phyloP scores from a whole-genome alignment of 495 filamentous ascomycete species.

The Aspergillus steynii region DNA sequence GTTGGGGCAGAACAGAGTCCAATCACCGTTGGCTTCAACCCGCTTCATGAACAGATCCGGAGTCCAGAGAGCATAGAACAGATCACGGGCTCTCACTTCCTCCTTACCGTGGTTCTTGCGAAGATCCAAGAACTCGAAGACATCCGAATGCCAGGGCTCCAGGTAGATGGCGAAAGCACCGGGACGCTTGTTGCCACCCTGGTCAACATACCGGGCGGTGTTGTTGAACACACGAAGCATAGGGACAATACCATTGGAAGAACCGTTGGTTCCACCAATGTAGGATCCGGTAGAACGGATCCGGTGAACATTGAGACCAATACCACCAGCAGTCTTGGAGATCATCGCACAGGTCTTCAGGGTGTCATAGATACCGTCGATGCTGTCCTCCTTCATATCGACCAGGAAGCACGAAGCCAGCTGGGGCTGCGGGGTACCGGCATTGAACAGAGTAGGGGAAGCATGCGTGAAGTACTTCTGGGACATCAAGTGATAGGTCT shows the following conservation, averaged over 20 bases:
- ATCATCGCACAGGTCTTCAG: constrained; percentile 99
- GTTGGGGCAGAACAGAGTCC: constrained; percentile 97
- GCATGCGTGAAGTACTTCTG: constrained; percentile 97
- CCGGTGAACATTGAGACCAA: constrained; percentile 91
- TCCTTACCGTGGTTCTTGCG: constrained; percentile 99
- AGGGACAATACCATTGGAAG: constrained; percentile 94
- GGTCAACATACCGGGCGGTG: constrained; percentile 96
- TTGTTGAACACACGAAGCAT: constrained; percentile 99
- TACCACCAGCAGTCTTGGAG: constrained; percentile 97
- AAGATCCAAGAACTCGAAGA: constrained; percentile 95
- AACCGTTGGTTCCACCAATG: constrained; percentile 95
- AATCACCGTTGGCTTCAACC: constrained; percentile 90
- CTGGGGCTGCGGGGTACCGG: constrained; percentile 90
- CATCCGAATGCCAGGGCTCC: constrained; percentile 98
- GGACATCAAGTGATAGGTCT: constrained; percentile 98
- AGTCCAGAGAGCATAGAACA: constrained; percentile 98
- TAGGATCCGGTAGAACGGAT: constrained; percentile 97
- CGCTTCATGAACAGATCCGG: constrained; percentile 99
- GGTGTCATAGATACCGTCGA: constrained; percentile 98
- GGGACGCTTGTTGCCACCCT: constrained; percentile 98
- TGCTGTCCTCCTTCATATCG: constrained; percentile 98
- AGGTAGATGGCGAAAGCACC: constrained; percentile 98
- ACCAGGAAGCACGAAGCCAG: constrained; percentile 97
- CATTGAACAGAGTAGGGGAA: constrained; percentile 96
- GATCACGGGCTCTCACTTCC: constrained; percentile 92